Percentiles rank a stretch among this genome's conserved stretches.
phyloP scores from a whole-genome alignment of 805 yeast species.

The Tetrapisispora pingtungensis region DNA sequence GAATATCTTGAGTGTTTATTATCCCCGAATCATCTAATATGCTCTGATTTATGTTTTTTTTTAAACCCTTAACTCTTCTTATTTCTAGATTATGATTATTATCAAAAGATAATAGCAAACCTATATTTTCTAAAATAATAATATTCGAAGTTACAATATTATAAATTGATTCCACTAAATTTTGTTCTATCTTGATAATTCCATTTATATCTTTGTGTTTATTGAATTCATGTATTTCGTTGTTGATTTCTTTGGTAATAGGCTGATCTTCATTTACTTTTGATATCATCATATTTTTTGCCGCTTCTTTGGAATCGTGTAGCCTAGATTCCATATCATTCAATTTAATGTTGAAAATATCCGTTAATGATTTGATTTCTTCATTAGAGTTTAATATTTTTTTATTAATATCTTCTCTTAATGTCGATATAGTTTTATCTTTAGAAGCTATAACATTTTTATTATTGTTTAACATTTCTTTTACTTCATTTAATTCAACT shows the following conservation, averaged over 20 bases:
- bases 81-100: constrained; percentile 37
- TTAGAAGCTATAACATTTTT: not conserved
- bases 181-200: not conserved
- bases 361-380: not conserved
- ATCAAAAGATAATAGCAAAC: constrained; percentile 40
- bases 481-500: not conserved
- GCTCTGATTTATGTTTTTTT: constrained; percentile 36
- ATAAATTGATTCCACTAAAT: not conserved
- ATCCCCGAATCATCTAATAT: constrained; percentile 22
- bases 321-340: not conserved
- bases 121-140: constrained; percentile 61
- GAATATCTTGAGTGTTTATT: constrained; percentile 27
- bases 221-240: no score
- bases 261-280: no score
- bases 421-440: not conserved
- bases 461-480: not conserved
- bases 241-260: no score
- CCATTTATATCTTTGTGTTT: not conserved
- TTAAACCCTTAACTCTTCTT: constrained; percentile 71
- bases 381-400: not conserved
- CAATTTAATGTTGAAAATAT: not conserved
- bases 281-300: no score
- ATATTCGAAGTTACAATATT: constrained; percentile 41
- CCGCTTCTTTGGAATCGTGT: not conserved
- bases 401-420: not conserved